Base-by-base conservation (phyloP, 2,329 filamentous ascomycete species). In the Lachnellula suecica region DNA sequence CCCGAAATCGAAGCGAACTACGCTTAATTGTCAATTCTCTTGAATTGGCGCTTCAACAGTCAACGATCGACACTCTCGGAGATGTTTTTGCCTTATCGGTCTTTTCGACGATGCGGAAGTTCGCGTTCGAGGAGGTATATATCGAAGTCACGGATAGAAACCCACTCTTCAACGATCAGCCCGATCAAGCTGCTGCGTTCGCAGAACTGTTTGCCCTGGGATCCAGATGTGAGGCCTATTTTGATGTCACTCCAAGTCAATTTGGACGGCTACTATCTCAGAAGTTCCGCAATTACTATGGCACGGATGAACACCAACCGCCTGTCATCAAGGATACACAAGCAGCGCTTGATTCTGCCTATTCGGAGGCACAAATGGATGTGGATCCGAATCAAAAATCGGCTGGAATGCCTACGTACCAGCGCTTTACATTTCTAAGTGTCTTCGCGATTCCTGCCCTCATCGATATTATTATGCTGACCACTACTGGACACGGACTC, bases 391-490 rank as follows among this genome's bases (percentile, higher is more conserved):
- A 76, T 27, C 70, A 75, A 44, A 72, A 72, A 49, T 57, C 69
- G 7, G 74, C 71, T 8, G 58, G 68, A 13, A 72, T 79, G 68
- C 75, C 74, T 29, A 31, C 53, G 6, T 58, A 59, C 24, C 54
- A 61, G 22, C 52, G 50, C 6, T 56, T 59, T 68, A 78, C 60
- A 59, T 83, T 82, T 57, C 68, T 85, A 22, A 79, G 79, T 55
- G 80, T 85, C 27, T 85, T 86, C 58, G 82, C 81, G 9, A 75
- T 85, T 40, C 83, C 83, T 0, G 83, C 82, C 22, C 71, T 85
- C 46, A 72, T 85, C 37, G 83, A 86, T 62, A 82, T 85, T 34
- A 44, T 83, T 9, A 67, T 85, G 7, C 69, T 85, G 19, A 82
- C 80, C 1, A 78, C 81, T 19, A 74, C 79, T 23, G 82, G 82